phyloP scores from a whole-genome alignment of 148 eudicot species.

The Cornus suecica region DNA sequence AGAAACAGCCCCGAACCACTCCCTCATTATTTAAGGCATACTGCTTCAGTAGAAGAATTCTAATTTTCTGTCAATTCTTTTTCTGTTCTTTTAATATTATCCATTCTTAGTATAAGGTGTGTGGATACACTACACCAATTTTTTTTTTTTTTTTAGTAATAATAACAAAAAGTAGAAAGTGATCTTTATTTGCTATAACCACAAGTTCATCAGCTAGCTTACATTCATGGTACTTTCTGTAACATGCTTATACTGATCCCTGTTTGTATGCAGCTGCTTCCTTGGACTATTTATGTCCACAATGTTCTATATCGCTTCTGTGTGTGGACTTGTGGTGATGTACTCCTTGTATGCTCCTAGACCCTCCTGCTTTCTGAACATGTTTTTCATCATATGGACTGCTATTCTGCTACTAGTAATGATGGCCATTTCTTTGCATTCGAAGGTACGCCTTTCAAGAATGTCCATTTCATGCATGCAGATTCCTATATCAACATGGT shows the following conservation, averaged over 20 bases:
- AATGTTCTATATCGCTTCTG: slow-evolving; percentile 62
- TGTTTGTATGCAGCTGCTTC: slow-evolving; percentile 51
- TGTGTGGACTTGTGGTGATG: slow-evolving; percentile 69
- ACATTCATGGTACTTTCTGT: background rate
- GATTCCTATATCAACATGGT: too few relatives aligned
- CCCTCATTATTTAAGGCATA: too few relatives aligned
- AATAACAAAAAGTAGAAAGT: too few relatives aligned
- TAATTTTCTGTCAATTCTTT: too few relatives aligned
- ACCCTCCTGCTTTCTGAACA: slow-evolving; percentile 76
- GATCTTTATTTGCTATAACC: background rate
- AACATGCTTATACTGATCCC: slow-evolving; percentile 8
- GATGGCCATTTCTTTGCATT: slow-evolving; percentile 80
- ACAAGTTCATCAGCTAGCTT: background rate
- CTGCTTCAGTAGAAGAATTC: too few relatives aligned
- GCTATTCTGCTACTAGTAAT: slow-evolving; percentile 68
- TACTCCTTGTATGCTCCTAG: slow-evolving; percentile 60
- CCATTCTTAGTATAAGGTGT: background rate
- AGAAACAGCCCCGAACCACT: too few relatives aligned
- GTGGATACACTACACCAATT: background rate
- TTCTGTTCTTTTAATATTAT: too few relatives aligned
- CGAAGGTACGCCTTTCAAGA: slow-evolving; percentile 52
- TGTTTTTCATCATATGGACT: slow-evolving; percentile 94
- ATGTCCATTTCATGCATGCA: background rate
- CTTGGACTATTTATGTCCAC: slow-evolving; percentile 76
- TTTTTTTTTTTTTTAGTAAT: too few relatives aligned